phyloP scores from a whole-genome alignment of 257 asterid genomes.

The Ajuga chamaepitys region DNA sequence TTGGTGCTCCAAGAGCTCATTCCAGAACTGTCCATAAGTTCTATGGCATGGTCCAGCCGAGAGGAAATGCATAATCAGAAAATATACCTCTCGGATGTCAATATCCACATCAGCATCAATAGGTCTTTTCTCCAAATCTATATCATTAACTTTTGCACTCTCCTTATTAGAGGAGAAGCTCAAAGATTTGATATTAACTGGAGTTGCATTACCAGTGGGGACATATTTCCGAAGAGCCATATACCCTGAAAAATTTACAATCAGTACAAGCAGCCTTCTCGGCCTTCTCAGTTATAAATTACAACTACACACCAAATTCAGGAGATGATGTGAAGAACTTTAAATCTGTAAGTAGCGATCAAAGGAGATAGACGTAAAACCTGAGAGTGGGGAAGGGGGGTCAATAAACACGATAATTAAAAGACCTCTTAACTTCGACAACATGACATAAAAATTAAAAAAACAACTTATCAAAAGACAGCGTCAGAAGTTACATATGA shows the following conservation, averaged over 20 bases:
- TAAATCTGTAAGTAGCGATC: background rate
- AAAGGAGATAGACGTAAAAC: no score
- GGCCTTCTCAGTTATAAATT: background rate
- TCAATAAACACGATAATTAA: background rate
- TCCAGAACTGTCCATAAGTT: constrained; percentile 90
- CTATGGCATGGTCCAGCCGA: constrained; percentile 96
- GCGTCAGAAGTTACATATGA: background rate
- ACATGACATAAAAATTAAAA: background rate
- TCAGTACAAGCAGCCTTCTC: background rate
- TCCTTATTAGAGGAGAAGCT: constrained; percentile 47
- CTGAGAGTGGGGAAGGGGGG: no score
- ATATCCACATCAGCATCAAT: constrained; percentile 58
- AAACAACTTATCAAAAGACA: background rate
- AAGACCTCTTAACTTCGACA: background rate
- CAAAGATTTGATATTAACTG: constrained; percentile 56
- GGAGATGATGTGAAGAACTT: background rate
- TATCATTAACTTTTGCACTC: constrained; percentile 53
- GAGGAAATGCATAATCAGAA: constrained; percentile 93
- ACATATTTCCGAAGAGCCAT: constrained; percentile 86
- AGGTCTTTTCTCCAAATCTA: constrained; percentile 40
- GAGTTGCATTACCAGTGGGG: constrained; percentile 50
- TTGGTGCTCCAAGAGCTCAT: constrained; percentile 95
- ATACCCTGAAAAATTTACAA: constrained; percentile 39
- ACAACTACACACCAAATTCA: background rate
- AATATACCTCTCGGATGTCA: constrained; percentile 87